These are phyloP conservation scores for Sideroxylon spinosum DNA, from an alignment of 179 eudicot genomes.

Conservation along the genomic window DNA sequence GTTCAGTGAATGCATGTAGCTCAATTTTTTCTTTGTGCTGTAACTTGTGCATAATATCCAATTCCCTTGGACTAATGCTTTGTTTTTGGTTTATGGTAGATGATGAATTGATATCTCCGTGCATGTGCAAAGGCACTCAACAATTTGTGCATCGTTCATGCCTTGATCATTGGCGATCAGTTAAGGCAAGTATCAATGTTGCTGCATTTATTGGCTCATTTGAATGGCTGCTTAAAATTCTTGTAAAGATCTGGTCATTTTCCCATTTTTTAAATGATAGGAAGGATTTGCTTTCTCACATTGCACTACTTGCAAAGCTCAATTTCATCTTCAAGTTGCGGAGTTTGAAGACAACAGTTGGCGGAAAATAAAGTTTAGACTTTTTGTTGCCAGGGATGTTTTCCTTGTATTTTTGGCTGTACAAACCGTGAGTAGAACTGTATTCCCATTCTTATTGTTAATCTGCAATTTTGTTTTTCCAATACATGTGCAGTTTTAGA, in stretches of 20 bases:
- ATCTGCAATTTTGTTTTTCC: not conserved
- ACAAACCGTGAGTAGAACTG: slow-evolving; percentile 60
- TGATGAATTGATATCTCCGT: slow-evolving; percentile 84
- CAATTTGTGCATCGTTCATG: slow-evolving; percentile 93
- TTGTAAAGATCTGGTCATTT: not conserved
- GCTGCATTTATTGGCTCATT: slow-evolving; percentile 27
- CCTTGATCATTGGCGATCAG: slow-evolving; percentile 96
- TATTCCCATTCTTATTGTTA: not conserved
- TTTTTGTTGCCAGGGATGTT: slow-evolving; percentile 88
- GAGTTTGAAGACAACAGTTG: slow-evolving; percentile 67
- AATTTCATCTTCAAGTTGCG: slow-evolving; percentile 66
- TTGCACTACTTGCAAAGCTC: slow-evolving; percentile 97
- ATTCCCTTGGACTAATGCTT: slow-evolving; percentile 2
- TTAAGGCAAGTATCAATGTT: slow-evolving; percentile 45
- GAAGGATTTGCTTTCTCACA: slow-evolving; percentile 96
- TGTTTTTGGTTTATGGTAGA: slow-evolving; percentile 26
- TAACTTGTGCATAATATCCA: not conserved
- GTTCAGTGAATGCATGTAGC: not conserved
- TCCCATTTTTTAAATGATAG: slow-evolving; percentile 19
- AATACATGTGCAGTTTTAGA: not conserved
- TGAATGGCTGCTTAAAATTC: not conserved
- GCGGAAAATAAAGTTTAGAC: slow-evolving; percentile 79
- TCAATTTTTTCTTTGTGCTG: not conserved
- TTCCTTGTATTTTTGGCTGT: slow-evolving; percentile 81
- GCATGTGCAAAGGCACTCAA: slow-evolving; percentile 97